Conservation (phyloP, 1,139 yeast species). For the Blastobotrys aristatus region DNA sequence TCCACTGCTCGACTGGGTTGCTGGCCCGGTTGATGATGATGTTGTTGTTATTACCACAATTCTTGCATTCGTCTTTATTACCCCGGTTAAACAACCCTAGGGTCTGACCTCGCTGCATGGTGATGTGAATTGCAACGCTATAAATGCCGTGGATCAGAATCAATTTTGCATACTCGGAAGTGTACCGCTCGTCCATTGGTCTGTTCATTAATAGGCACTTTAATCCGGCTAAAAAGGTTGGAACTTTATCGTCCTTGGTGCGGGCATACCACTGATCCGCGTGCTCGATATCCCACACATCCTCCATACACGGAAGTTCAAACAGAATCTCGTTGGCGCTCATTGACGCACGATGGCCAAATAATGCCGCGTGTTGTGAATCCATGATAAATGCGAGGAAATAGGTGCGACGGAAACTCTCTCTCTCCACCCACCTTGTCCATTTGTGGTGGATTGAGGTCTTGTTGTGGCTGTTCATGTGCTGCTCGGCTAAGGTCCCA, state of each 20-base stretch:
- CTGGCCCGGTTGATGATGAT: background rate
- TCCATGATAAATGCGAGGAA: constrained; percentile 32
- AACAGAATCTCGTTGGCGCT: constrained; percentile 21
- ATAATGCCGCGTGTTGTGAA: constrained; percentile 36
- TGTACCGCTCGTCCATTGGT: constrained; percentile 19
- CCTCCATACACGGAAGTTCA: constrained; percentile 21
- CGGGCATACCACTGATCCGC: constrained; percentile 18
- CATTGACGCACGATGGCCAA: constrained; percentile 28
- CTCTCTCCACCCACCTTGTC: constrained; percentile 23
- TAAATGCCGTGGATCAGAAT: constrained; percentile 27
- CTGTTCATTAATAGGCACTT: constrained; percentile 23
- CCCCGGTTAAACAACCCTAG: constrained; percentile 15
- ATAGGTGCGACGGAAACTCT: constrained; percentile 18
- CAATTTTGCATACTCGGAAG: constrained; percentile 24
- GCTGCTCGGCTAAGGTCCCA: constrained; percentile 16
- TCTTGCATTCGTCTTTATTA: constrained; percentile 10
- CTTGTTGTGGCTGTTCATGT: background rate
- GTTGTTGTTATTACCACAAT: constrained; percentile 10
- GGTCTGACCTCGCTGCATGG: constrained; percentile 17
- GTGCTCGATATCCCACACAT: constrained; percentile 19
- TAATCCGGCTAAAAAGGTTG: constrained; percentile 22
- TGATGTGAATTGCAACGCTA: constrained; percentile 21
- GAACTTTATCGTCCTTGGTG: constrained; percentile 12
- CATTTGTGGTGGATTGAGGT: constrained; percentile 19
- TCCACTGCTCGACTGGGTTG: constrained; percentile 19